phyloP scores from a whole-genome alignment of 2,329 filamentous ascomycete species.

The Calonectria leucothoes region DNA sequence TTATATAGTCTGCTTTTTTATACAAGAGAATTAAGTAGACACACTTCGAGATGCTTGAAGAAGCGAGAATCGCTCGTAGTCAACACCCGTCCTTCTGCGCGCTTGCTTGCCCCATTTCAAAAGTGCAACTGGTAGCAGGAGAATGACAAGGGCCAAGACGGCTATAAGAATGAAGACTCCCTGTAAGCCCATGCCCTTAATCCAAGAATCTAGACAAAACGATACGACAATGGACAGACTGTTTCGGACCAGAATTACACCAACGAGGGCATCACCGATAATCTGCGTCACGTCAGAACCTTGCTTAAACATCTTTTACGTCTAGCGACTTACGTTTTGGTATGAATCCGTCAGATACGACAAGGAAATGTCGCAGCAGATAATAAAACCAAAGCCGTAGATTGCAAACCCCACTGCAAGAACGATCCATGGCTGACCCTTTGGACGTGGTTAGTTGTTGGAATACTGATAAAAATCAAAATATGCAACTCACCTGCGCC shows the following conservation, averaged over 20 bases:
- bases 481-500: constrained; percentile 40
- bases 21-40: background rate
- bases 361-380: constrained; percentile 48
- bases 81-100: background rate
- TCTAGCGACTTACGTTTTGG: constrained; percentile 44
- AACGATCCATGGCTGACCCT: constrained; percentile 53
- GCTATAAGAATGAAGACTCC: background rate
- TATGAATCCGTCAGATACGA: constrained; percentile 51
- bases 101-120: background rate
- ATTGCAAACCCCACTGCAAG: constrained; percentile 49
- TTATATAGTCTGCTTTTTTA: background rate
- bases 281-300: constrained; percentile 26
- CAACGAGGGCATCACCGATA: constrained; percentile 39
- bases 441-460: background rate
- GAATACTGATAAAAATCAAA: background rate
- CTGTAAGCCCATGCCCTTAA: constrained; percentile 35
- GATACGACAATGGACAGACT: constrained; percentile 34
- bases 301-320: background rate
- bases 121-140: background rate
- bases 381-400: constrained; percentile 51
- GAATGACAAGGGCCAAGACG: background rate
- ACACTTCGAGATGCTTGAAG: background rate
- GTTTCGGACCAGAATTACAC: constrained; percentile 38
- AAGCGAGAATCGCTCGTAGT: background rate
- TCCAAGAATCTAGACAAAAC: constrained; percentile 36